These are phyloP conservation scores for Aspergillus sp. DNA, from an alignment of 2,329 filamentous ascomycete species.

Conservation along the genomic window DNA sequence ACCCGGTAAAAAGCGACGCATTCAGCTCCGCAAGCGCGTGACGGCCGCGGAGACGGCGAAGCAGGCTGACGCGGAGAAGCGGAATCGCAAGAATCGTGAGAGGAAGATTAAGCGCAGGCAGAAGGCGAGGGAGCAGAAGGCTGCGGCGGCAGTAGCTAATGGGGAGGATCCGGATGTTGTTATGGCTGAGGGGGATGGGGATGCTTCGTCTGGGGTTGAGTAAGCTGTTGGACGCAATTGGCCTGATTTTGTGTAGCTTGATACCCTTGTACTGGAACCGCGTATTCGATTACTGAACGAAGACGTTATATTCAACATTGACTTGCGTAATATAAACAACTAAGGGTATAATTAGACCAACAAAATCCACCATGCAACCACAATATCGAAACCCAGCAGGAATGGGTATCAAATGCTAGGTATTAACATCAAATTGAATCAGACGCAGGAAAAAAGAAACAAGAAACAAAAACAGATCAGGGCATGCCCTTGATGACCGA, in stretches of 20 bases:
- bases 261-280: not conserved
- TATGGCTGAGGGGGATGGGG: constrained; percentile 12
- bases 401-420: constrained; percentile 8
- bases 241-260: not conserved
- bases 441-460: not conserved
- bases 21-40: constrained; percentile 32
- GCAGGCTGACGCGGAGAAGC: constrained; percentile 31
- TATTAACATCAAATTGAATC: constrained; percentile 5
- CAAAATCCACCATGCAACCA: constrained; percentile 3
- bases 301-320: not conserved
- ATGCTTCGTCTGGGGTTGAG: constrained; percentile 12
- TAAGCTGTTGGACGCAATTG: not conserved
- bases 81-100: constrained; percentile 34
- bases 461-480: not conserved
- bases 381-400: constrained; percentile 5
- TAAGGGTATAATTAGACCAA: constrained; percentile 12
- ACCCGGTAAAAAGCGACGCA: constrained; percentile 38
- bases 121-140: constrained; percentile 31
- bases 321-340: constrained; percentile 1
- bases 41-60: constrained; percentile 25
- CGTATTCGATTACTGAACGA: not conserved
- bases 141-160: constrained; percentile 17
- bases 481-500: not conserved
- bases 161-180: constrained; percentile 7
- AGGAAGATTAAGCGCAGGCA: constrained; percentile 33